Evolutionary conservation across 1,139 yeast species (phyloP).

Genomic region (Blastobotrys indianensis): DNA sequence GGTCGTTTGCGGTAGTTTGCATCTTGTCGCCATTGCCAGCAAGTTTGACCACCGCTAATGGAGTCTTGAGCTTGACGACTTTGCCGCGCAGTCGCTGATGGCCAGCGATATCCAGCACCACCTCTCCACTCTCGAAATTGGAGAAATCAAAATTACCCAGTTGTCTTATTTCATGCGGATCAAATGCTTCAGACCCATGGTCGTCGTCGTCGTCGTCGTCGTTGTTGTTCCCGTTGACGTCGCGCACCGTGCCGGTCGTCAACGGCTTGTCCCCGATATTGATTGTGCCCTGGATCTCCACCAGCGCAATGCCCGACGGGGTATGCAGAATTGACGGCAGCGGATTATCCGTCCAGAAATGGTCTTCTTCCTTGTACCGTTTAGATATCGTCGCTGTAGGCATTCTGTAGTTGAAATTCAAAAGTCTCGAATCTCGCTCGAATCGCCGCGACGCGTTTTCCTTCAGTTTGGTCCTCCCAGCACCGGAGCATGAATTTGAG

Average conservation of each 20-base stretch:
- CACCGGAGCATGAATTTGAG: background rate
- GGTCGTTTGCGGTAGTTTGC: conserved; percentile 8
- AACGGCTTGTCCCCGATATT: conserved; percentile 26
- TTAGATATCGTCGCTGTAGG: conserved; percentile 8
- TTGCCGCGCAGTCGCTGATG: conserved; percentile 34
- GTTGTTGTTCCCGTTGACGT: conserved; percentile 2
- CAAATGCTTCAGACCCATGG: conserved; percentile 1
- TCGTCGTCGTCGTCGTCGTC: conserved; percentile 12
- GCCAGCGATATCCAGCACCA: conserved; percentile 29
- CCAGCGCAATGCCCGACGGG: conserved; percentile 29
- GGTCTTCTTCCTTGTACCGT: background rate
- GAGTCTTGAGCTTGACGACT: conserved; percentile 30
- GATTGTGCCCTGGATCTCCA: conserved; percentile 33
- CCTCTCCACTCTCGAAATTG: conserved; percentile 22
- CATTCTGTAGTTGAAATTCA: conserved; percentile 2
- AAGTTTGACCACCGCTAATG: conserved; percentile 32
- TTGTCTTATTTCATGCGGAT: conserved; percentile 8
- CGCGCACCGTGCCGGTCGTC: conserved; percentile 18
- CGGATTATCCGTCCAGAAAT: conserved; percentile 1
- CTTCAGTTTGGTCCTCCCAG: background rate
- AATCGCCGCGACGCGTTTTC: background rate
- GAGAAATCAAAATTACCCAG: conserved; percentile 26
- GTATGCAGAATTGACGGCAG: conserved; percentile 29
- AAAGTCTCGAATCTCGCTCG: too few species aligned
- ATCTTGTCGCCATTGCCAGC: conserved; percentile 9